Evolutionary conservation across 106 monocot genomes (phyloP), one percentile per base, ranked within the genome.

Genomic region (Allium fistulosum): DNA sequence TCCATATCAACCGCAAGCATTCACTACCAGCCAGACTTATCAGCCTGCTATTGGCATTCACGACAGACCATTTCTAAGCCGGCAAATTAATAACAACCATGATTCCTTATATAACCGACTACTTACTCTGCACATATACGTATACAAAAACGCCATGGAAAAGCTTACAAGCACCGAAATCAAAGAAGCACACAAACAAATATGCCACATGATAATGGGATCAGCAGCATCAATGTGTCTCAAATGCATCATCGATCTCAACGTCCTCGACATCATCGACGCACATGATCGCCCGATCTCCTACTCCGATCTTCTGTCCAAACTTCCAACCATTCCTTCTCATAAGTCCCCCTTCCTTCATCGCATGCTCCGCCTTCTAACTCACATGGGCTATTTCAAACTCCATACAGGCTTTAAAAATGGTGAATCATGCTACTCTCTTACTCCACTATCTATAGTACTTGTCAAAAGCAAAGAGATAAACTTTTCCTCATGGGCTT

Each of bases 341-440:
- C 22, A 15, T 13, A 59, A 59, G 22, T 10, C 59, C 18, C 59
- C 59, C n/a, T 16, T 7, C 18, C 17, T 59, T 22, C 18, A 16
- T 22, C 7, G 59, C 17, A 15, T 59, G 9, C 2, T 59, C 1
- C 7, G 59, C 59, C 14, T 59, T 7, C n/a, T 59, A 15, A 16
- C 59, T 9, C 59, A 59, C 9, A 59, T 59, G 59, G 59, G 59
- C 18, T 59, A 59, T 22, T 59, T 59, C 17, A 59, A 59, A 59
- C n/a, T 18, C 59, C n/a, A 9, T 18, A 59, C 2, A 15, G 0
- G 9, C 14, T 13, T 22, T 13, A 17, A 59, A 9, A 59, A 16
- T 3, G n/a, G 8, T 18, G n/a, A 59, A 8, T 3, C 11, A 55
- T 6, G 2, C 53, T 59, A 59, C 59, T 59, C 59, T 2, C 59